Evolutionary conservation across 805 yeast genomes (phyloP).

Genomic region (Kuraishia borneana): DNA sequence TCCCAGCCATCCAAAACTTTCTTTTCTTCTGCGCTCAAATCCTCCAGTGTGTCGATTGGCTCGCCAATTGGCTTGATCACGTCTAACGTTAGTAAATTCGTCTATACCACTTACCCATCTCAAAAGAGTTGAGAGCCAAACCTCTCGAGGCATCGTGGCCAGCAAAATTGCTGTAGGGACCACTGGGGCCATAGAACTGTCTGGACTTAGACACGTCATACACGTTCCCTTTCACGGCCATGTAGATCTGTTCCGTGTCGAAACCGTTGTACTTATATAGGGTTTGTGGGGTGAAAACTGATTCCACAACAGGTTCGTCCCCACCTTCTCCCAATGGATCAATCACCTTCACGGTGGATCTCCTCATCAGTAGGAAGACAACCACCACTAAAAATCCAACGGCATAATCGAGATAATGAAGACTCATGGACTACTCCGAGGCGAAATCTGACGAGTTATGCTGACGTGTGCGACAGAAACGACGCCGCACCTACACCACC

Average conservation of each 20-base stretch:
- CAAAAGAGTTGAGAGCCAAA: constrained; percentile 81
- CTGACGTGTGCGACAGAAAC: no score
- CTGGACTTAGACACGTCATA: constrained; percentile 76
- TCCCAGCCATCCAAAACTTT: constrained; percentile 80
- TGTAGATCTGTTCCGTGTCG: constrained; percentile 68
- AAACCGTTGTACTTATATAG: constrained; percentile 71
- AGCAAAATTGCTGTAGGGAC: constrained; percentile 90
- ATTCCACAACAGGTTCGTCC: constrained; percentile 17
- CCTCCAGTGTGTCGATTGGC: constrained; percentile 66
- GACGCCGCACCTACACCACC: not conserved
- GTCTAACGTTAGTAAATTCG: constrained; percentile 13
- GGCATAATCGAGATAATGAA: no score
- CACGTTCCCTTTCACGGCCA: constrained; percentile 79
- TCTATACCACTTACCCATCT: constrained; percentile 24
- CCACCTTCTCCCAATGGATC: not conserved
- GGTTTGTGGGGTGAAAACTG: constrained; percentile 61
- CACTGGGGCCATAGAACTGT: constrained; percentile 89
- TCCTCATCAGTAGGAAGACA: not conserved
- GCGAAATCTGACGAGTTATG: no score
- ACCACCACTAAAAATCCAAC: no score
- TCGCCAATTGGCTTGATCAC: constrained; percentile 58
- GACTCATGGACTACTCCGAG: no score
- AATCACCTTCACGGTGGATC: not conserved
- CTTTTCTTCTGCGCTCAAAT: constrained; percentile 45
- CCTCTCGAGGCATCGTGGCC: constrained; percentile 96